phyloP scores from a whole-genome alignment of 1,139 yeast species.

The Candida dubliniensis region DNA sequence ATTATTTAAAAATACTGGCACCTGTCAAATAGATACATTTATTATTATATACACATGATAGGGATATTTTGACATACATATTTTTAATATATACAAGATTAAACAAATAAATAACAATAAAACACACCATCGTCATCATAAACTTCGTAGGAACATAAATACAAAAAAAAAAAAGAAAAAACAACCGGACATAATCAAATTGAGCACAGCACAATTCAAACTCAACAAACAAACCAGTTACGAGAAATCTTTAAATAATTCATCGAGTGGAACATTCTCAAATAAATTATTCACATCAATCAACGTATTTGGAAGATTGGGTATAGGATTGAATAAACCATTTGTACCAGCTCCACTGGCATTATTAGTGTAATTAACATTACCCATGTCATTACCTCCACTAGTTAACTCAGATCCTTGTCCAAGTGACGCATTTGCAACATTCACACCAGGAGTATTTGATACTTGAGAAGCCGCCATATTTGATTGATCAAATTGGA shows the following conservation, averaged over 20 bases:
- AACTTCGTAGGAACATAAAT: conserved; percentile 3
- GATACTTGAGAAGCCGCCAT: not conserved
- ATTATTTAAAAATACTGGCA: too few species aligned
- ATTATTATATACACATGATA: too few species aligned
- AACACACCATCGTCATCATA: conserved; percentile 3
- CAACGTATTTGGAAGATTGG: too few species aligned
- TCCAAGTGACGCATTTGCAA: not conserved
- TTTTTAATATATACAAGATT: conserved; percentile 2
- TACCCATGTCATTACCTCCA: conserved; percentile 1
- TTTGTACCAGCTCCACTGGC: not conserved
- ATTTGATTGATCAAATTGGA: not conserved
- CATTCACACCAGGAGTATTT: not conserved
- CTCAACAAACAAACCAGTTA: conserved; percentile 2
- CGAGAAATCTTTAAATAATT: conserved; percentile 16
- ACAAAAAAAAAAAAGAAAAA: conserved; percentile 1
- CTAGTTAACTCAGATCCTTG: not conserved
- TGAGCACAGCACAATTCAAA: not conserved
- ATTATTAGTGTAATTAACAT: conserved; percentile 1
- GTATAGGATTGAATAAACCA: not conserved
- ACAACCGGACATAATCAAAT: conserved; percentile 1
- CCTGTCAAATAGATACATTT: too few species aligned
- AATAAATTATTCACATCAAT: conserved; percentile 12
- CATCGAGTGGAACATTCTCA: conserved; percentile 18
- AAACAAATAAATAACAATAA: conserved; percentile 2
- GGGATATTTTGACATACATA: too few species aligned